phyloP scores from a whole-genome alignment of 257 asterid genomes.

The Gentiana macrophylla region DNA sequence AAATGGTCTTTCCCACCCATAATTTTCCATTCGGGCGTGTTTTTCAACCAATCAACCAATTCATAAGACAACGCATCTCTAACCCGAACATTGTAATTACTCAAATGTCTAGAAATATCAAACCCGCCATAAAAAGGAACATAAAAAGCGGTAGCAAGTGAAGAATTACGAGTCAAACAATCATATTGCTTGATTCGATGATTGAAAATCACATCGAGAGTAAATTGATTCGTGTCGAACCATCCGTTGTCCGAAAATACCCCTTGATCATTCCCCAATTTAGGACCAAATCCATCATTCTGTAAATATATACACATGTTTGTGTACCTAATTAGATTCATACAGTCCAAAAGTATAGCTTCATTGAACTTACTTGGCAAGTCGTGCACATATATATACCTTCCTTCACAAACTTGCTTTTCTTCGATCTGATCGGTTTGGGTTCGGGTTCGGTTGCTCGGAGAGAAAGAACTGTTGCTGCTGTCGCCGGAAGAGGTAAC shows the following conservation, averaged over 20 bases:
- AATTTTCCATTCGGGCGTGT: conserved; percentile 5
- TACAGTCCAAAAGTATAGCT: conserved; percentile 2
- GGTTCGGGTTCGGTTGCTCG: no score
- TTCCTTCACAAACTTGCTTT: conserved; percentile 4
- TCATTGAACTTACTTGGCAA: conserved; percentile 6
- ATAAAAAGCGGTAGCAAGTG: conserved; percentile 7
- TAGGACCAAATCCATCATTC: conserved; percentile 4
- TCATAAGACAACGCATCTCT: conserved; percentile 8
- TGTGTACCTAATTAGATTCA: no score
- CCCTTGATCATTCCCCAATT: conserved; percentile 1
- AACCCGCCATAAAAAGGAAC: conserved; percentile 10
- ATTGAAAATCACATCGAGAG: conserved; percentile 6
- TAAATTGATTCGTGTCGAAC: conserved; percentile 7
- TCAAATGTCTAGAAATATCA: conserved; percentile 4
- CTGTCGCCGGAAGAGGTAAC: no score
- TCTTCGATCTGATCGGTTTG: no score
- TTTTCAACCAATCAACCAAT: conserved; percentile 3
- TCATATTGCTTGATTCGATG: conserved; percentile 8
- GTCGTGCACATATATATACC: background rate
- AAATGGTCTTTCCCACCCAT: conserved; percentile 11
- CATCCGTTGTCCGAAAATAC: conserved; percentile 6
- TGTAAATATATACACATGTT: conserved; percentile 6
- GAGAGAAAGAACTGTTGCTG: no score
- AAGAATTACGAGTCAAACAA: conserved; percentile 6
- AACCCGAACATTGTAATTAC: background rate